Evolutionary conservation across 345 rosid genomes (phyloP).

Genomic region (Populus pruinosa): DNA sequence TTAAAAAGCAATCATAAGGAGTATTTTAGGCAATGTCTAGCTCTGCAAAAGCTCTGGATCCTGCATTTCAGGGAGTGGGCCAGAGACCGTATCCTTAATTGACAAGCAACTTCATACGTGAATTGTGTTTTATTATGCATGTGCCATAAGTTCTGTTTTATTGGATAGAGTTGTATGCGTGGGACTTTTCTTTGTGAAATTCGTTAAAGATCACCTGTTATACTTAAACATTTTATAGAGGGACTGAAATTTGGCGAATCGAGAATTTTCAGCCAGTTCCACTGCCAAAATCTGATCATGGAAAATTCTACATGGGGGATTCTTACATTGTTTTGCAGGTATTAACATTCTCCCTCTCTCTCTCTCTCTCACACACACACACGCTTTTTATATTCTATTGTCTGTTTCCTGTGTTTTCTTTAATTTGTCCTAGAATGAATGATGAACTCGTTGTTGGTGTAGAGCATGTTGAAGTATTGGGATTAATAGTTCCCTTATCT

Average conservation of each 20-base stretch:
- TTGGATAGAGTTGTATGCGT: not conserved
- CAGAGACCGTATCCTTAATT: slow-evolving; percentile 83
- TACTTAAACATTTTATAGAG: slow-evolving; percentile 67
- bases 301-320: slow-evolving; percentile 97
- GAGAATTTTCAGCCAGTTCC: slow-evolving; percentile 91
- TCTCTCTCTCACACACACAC: not conserved
- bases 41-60: slow-evolving; percentile 75
- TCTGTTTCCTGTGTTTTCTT: not conserved
- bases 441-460: not conserved
- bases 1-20: slow-evolving; percentile 11
- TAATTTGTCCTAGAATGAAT: not conserved
- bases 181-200: not conserved
- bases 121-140: not conserved
- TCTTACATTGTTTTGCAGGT: slow-evolving; percentile 94
- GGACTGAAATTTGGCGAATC: slow-evolving; percentile 95
- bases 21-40: slow-evolving; percentile 55
- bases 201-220: slow-evolving; percentile 22
- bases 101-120: slow-evolving; percentile 3
- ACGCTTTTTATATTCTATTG: not conserved
- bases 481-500: not conserved
- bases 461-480: not conserved
- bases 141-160: not conserved
- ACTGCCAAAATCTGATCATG: slow-evolving; percentile 80
- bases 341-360: not conserved
- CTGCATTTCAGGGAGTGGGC: slow-evolving; percentile 94